A percentile compares a stretch with the other conserved stretches of the same genome.
phyloP scores from a whole-genome alignment of 2,329 filamentous ascomycete species.

The Colletotrichum abscissum region DNA sequence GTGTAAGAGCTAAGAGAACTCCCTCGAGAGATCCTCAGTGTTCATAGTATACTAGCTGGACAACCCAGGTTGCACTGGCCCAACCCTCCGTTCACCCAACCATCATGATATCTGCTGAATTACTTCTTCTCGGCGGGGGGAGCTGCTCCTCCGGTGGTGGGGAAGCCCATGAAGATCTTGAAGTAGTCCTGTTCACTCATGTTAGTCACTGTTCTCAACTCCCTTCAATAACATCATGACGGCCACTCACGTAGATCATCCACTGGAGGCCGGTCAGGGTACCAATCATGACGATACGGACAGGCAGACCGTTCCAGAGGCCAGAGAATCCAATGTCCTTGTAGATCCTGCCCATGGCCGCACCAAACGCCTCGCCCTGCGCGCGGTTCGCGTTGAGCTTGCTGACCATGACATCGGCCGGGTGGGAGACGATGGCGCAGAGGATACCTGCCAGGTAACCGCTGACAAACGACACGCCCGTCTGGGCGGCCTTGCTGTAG shows the following conservation, averaged over 20 bases:
- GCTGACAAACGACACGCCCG: constrained; percentile 83
- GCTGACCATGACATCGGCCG: constrained; percentile 90
- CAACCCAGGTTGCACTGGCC: neutral
- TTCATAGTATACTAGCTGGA: neutral
- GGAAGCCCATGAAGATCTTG: constrained; percentile 90
- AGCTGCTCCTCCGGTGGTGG: constrained; percentile 79
- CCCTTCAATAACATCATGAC: neutral
- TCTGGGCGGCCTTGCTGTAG: constrained; percentile 85
- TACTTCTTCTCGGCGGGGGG: constrained; percentile 63
- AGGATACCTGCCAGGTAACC: constrained; percentile 91
- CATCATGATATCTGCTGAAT: neutral
- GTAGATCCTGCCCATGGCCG: constrained; percentile 84
- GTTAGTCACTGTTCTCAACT: constrained; percentile 38
- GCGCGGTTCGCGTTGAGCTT: constrained; percentile 87
- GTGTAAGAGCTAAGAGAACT: neutral
- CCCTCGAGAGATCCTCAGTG: neutral
- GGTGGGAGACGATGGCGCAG: constrained; percentile 84
- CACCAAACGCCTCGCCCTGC: constrained; percentile 81
- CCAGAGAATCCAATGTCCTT: constrained; percentile 86
- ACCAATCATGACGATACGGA: constrained; percentile 90
- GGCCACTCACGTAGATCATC: constrained; percentile 82
- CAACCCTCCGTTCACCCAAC: neutral
- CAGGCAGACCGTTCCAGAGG: constrained; percentile 91
- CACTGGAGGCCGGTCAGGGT: constrained; percentile 87
- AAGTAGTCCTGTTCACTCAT: constrained; percentile 73